Base-by-base conservation (phyloP, 495 filamentous ascomycete species). In the Penicillium paxilli region DNA sequence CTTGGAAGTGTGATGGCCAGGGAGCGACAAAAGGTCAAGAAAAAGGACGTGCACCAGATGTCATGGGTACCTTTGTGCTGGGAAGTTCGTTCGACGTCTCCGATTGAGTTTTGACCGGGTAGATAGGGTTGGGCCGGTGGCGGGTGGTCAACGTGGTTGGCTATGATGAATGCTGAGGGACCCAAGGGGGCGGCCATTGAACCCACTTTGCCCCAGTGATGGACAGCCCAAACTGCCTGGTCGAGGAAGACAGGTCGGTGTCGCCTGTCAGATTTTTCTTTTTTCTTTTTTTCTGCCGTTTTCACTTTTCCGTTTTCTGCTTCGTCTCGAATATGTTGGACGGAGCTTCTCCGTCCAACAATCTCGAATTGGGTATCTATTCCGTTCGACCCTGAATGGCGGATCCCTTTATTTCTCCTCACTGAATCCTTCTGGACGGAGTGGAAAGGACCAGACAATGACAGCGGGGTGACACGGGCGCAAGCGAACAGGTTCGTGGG, bases 51-150 rank as follows among this genome's bases (percentile, higher is more conserved):
- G 40, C 40, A 20, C 40, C 7, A 22, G 40, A 42, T 23, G 47
- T 49, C 30, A 49, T 48, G 37, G 51, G 48, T 41, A 22, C 23
- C 40, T 50, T 62, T 55, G 33, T 17, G 41, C 30, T 58, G 51
- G 48, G 26, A 57, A 40, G 49, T 52, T 46, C 37, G 44, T 41
- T 16, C 21, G 30, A 21, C 35, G 37, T 30, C 33, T 52, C 56
- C 64, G 60, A 64, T 66, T 66, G 55, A 64, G 60, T 66, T 64
- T 66, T 21, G 38, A 59, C 60, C 52, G 60, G 58, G 56, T 54
- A 66, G 63, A 66, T 66, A 64, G 60, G 52, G 64, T 59, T 66
- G 54, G 32, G 56, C 52, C 51, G 48, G 58, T 37, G 49, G 48
- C 12, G 23, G 22, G 11, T 32, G 17, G 38, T 22, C 17, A 49